Evolutionary conservation across 495 filamentous ascomycete species (phyloP).

Genomic region (Trichoderma virens): DNA sequence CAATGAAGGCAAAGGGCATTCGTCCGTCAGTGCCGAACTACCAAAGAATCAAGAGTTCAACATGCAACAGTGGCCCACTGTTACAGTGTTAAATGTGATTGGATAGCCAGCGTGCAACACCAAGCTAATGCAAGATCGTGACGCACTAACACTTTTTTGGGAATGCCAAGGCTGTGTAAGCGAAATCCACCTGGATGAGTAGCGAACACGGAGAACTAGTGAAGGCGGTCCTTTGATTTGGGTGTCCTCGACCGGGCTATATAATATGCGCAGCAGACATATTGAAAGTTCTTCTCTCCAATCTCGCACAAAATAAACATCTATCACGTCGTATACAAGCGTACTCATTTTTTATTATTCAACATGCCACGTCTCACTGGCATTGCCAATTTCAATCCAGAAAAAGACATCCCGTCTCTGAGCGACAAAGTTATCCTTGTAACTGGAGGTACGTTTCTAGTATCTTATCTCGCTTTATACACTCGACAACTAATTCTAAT

Average conservation of each 20-base stretch:
- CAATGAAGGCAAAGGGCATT: neutral
- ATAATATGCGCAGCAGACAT: neutral
- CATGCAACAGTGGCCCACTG: neutral
- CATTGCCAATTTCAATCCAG: neutral
- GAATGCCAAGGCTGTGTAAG: neutral
- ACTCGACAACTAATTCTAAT: neutral
- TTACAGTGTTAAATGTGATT: neutral
- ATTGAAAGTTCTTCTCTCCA: neutral
- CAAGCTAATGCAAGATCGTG: neutral
- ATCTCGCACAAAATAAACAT: neutral
- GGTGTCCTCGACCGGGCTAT: neutral
- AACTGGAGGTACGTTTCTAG: neutral
- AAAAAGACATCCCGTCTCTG: neutral
- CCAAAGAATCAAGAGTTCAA: neutral
- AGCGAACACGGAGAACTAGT: neutral
- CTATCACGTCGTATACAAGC: neutral
- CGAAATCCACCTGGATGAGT: neutral
- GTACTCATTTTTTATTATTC: neutral
- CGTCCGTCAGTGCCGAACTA: neutral
- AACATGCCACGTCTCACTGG: neutral
- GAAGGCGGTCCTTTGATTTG: neutral
- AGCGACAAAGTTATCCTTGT: neutral
- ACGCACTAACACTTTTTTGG: neutral
- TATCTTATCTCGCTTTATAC: neutral
- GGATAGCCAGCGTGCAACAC: neutral